These are phyloP conservation scores for Canna indica DNA, from an alignment of 176 grass and related monocot species.

Conservation along the genomic window DNA sequence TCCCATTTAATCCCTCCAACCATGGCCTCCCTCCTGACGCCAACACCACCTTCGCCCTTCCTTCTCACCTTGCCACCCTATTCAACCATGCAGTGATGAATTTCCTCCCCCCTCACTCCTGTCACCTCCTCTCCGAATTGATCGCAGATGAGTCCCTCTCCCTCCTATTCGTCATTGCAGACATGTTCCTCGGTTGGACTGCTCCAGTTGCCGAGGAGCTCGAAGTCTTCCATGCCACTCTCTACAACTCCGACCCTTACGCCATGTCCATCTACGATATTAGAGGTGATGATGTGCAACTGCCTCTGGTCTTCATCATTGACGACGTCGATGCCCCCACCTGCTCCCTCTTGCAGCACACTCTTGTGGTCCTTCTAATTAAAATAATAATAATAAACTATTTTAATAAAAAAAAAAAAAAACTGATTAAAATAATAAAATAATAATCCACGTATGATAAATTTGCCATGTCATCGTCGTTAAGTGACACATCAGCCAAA, in stretches of 20 bases:
- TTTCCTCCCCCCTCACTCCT: not conserved
- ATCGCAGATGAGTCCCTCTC: not conserved
- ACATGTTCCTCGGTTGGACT: constrained; percentile 22
- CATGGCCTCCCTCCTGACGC: too few relatives aligned
- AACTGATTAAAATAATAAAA: too few relatives aligned
- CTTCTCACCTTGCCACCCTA: not conserved
- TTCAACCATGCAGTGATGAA: not conserved
- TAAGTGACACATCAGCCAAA: too few relatives aligned
- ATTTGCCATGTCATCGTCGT: too few relatives aligned
- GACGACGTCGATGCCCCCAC: too few relatives aligned
- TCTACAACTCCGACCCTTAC: constrained; percentile 7
- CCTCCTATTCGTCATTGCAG: constrained; percentile 1
- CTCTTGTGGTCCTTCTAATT: too few relatives aligned
- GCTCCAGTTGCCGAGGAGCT: not conserved
- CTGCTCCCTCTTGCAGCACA: too few relatives aligned
- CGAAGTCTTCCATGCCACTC: constrained; percentile 7
- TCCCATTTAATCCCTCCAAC: not conserved
- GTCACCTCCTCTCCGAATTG: not conserved
- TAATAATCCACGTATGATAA: too few relatives aligned
- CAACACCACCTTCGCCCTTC: not conserved
- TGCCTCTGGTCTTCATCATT: too few relatives aligned
- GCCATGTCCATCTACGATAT: not conserved
- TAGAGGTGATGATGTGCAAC: too few relatives aligned
- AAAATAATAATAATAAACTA: too few relatives aligned
- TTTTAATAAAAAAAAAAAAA: too few relatives aligned